Conservation (phyloP, 208 protist genomes). For the Acanthamoeba castellanii region DNA sequence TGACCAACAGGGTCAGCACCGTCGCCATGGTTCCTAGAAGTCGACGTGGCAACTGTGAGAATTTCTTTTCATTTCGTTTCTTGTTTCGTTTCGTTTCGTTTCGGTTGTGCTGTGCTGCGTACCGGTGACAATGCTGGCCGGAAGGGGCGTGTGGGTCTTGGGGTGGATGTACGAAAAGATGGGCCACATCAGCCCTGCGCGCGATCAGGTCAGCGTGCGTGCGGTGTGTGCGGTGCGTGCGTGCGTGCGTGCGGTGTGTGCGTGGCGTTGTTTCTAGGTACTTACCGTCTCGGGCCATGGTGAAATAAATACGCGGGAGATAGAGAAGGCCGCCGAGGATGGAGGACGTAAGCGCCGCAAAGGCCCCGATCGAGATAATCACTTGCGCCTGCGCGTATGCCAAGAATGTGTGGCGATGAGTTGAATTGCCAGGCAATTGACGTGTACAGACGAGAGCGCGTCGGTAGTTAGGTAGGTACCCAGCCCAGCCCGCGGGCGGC, state of each 20-base stretch:
- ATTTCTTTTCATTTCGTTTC: not conserved
- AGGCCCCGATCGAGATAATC: conserved; percentile 82
- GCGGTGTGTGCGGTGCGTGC: not conserved
- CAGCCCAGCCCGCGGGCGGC: conserved; percentile 65
- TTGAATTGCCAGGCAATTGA: not conserved
- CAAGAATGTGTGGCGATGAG: not conserved
- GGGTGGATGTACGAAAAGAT: conserved; percentile 63
- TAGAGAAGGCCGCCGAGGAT: conserved; percentile 81
- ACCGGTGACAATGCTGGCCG: conserved; percentile 48
- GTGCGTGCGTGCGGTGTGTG: not conserved
- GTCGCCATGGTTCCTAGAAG: conserved; percentile 76
- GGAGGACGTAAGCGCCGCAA: conserved; percentile 82
- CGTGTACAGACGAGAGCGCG: too few relatives aligned
- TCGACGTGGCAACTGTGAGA: conserved; percentile 74
- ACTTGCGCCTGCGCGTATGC: conserved; percentile 59
- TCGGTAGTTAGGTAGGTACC: not conserved
- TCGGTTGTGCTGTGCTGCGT: not conserved
- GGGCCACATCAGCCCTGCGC: conserved; percentile 66
- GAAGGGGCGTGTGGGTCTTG: not conserved
- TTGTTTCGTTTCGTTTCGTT: too few relatives aligned
- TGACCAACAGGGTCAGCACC: conserved; percentile 80
- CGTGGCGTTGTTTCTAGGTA: not conserved
- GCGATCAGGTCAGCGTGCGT: not conserved
- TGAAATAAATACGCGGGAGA: conserved; percentile 83
- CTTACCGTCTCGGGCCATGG: conserved; percentile 82